Conservation (phyloP, 495 filamentous ascomycete species). For the Amniculicola lignicola region DNA sequence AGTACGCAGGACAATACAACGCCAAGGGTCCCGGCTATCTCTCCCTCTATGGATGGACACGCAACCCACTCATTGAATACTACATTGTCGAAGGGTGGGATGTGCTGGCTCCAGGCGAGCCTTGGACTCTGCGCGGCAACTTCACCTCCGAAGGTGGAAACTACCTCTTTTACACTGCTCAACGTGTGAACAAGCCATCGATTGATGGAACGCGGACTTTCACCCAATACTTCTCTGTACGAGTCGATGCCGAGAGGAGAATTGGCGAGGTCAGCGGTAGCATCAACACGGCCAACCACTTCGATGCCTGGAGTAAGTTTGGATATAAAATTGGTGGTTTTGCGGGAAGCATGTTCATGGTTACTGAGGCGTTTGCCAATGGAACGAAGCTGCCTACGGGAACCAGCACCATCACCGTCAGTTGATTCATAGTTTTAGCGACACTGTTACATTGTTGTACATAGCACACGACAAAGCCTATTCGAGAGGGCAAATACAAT, state of each 20-base stretch:
- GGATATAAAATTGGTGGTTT: slow-evolving; percentile 42
- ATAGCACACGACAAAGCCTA: too few relatives aligned
- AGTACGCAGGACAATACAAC: slow-evolving; percentile 53
- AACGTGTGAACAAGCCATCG: slow-evolving; percentile 43
- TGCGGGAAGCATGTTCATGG: slow-evolving; percentile 36
- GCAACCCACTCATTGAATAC: slow-evolving; percentile 59
- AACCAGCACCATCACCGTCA: slow-evolving; percentile 6
- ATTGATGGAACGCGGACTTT: slow-evolving; percentile 61
- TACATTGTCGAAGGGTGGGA: slow-evolving; percentile 59
- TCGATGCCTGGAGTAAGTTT: slow-evolving; percentile 37
- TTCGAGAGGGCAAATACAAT: too few relatives aligned
- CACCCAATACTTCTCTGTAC: slow-evolving; percentile 59
- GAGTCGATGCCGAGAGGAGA: slow-evolving; percentile 48
- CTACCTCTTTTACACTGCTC: slow-evolving; percentile 23
- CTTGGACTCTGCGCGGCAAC: slow-evolving; percentile 6
- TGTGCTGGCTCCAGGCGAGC: slow-evolving; percentile 39
- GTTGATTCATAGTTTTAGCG: too few relatives aligned
- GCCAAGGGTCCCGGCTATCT: slow-evolving; percentile 59
- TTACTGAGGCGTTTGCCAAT: slow-evolving; percentile 51
- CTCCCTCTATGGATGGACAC: slow-evolving; percentile 61
- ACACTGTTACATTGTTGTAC: too few relatives aligned
- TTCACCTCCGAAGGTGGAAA: slow-evolving; percentile 24
- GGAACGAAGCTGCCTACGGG: slow-evolving; percentile 5
- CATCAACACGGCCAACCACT: slow-evolving; percentile 44
- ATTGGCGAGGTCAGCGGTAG: slow-evolving; percentile 47